Evolutionary conservation across 768 basidiomycete genomes (phyloP), one percentile per base, ranked within the genome.

Genomic region (Rhodotorula babjevae): DNA sequence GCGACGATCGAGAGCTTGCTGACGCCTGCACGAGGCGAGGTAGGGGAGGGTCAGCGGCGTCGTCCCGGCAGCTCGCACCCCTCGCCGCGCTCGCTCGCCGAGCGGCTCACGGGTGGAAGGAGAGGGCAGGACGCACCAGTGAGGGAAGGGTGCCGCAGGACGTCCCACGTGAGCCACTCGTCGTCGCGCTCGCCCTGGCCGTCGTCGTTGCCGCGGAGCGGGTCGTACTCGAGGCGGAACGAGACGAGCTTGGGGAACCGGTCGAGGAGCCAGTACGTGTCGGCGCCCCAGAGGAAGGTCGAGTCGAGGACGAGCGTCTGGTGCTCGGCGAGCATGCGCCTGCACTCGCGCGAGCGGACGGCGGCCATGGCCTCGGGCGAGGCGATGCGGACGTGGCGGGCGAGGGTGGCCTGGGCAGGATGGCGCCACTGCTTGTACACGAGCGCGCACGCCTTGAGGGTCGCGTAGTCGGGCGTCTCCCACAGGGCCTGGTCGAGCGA

Each of bases 221-320:
- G 67, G n/a, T 72, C 71, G 36, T 72, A 72, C 12, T 55, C 55
- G 44, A 72, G 53, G 21, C 59, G 33, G 63, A 72, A 65, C 31
- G 62, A 63, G 33, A 36, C 60, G n/a, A 72, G 58, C 8, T 50
- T 33, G 12, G 58, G 50, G 59, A 72, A 60, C 23, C 71, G 62
- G 65, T 72, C 71, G 29, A 72, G 55, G 49, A 65, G 46, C 71
- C 71, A 72, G 63, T 72, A 72, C 31, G 50, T 60, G 59, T 72
- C 71, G 2, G 55, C 60, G 21, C 67, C 71, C 10, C n/a, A 68
- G 47, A 68, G 71, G 40, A 61, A 29, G 2, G 59, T n/a, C 31
- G 62, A 64, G 25, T 68, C 71, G 63, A 72, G 61, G n/a, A 40
- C 47, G 31, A 42, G 44, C 3, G 71, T 72, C 44, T 55, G 12